Evolutionary conservation across 768 basidiomycete species (phyloP), one percentile per base, ranked within the genome.

Genomic region (Dacryopinax spathularia): DNA sequence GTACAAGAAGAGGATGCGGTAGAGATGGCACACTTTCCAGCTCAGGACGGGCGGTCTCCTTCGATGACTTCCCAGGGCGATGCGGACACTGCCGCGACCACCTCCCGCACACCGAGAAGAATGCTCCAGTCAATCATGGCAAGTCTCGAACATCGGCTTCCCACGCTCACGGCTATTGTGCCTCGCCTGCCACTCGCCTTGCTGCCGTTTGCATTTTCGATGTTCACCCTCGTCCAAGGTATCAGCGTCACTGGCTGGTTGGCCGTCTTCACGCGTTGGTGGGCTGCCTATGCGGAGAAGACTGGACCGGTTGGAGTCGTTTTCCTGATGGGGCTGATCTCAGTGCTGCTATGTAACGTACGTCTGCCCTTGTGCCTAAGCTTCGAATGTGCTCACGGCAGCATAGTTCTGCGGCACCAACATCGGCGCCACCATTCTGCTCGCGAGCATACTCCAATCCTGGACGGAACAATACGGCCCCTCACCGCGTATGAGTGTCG

Each of bases 191-290:
- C 92, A 0, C 84, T 92, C 65, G 80, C 84, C 13, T 82, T 96
- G 6, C 77, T 96, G 16, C 91, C 91, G 0, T 98, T 98, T 70
- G 89, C 92, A 0, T 92, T 97, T 71, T 86, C 88, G 0, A 91
- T 94, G 74, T 97, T 98, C 76, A 91, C 97, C 67, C 82, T 98
- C 63, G 90, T 95, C 64, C 88, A 94, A 70, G 88, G 81, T 0
- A 80, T 98, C 5, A 79, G 84, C 13, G 79, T 84, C 65, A 84
- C 86, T 64, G 91, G 91, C 29, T 98, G 94, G 92, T 90, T 95
- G 9, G 78, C 83, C 13, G 79, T 93, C 25, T 95, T 94, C 70
- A 86, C 84, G 0, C 68, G 68, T 1, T 90, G 89, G 88, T 81
- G 80, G 80, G 69, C 64, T 2, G 72, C 75, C 6, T 81, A 80